Base-by-base conservation (phyloP, 805 yeast species). In the Saturnispora hagleri region DNA sequence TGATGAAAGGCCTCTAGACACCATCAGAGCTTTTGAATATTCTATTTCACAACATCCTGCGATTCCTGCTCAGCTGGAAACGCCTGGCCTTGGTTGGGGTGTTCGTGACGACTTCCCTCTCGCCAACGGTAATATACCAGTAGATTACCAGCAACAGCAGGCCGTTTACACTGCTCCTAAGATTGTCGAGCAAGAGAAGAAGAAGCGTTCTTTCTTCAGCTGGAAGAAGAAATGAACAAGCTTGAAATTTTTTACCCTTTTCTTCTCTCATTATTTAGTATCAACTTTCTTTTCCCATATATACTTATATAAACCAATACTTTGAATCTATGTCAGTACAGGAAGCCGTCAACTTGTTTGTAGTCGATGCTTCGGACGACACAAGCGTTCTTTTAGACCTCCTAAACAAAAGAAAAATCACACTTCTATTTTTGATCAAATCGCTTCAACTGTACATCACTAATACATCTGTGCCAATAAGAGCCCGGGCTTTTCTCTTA, bases 1-100 rank as follows among this genome's bases (percentile, higher is more conserved):
- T 68, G 91, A 90, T 67, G 99, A 93, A 70, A 80, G 99, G 62
- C 99, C 99, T 4, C 72, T 93, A 61, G 99, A 95, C 67, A 93
- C 99, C 2, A 90, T 93, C 62, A 77, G 98, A 60, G 76, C 87
- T 5, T 93, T 93, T 69, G 98, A 93, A 72, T 93, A 84, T 64
- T 83, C 97, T 38, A 89, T 93, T 57, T 88, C 96, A 6, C 96
- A 96, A 49, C 99, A 93, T 67, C 70, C 76, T 53, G 68, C 79
- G 12, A 84, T 86, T 72, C 81, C 83, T 50, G 93, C 88, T 52
- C 89, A 86, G 60, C 73, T 89, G 61, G 97, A 90, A 68, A 75
- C 90, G 4, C 79, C 79, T 7, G 73, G 80, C 18, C 75, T 85
- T 43, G 98, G 97, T 15, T 90, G 95, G 84, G 81, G 86, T 51